Evolutionary conservation across 2,329 filamentous ascomycete genomes (phyloP).

Genomic region (Fusarium dimerum): DNA sequence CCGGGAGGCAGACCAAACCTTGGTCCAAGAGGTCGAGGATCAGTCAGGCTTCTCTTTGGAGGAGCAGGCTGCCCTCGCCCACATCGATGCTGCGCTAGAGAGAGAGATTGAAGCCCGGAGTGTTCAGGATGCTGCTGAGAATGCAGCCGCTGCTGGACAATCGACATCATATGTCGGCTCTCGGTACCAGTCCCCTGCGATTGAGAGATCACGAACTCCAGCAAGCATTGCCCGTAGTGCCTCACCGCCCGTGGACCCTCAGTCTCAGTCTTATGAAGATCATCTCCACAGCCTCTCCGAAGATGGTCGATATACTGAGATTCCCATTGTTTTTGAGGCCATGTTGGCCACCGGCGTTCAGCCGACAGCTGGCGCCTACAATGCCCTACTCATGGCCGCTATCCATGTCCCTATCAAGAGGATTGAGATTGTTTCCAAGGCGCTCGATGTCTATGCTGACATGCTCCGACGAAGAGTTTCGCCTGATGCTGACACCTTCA

Average conservation of each 20-base stretch:
- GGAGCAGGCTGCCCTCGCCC: constrained; percentile 65
- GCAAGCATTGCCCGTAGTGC: constrained; percentile 55
- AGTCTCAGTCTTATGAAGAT: constrained; percentile 72
- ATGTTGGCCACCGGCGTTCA: constrained; percentile 82
- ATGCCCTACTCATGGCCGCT: constrained; percentile 81
- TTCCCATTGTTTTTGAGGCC: constrained; percentile 86
- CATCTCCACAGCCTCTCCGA: constrained; percentile 75
- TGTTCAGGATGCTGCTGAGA: constrained; percentile 46
- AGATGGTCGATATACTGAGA: constrained; percentile 76
- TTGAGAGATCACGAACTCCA: constrained; percentile 45
- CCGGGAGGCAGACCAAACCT: constrained; percentile 35
- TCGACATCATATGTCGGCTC: constrained; percentile 43
- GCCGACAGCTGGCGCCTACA: constrained; percentile 86
- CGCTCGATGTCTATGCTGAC: constrained; percentile 91
- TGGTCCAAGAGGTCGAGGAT: constrained; percentile 37
- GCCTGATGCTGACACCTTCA: constrained; percentile 84
- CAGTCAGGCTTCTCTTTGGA: constrained; percentile 45
- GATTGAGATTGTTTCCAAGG: constrained; percentile 85
- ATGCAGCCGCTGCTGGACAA: constrained; percentile 40
- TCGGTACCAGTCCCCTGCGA: constrained; percentile 40
- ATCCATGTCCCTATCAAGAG: constrained; percentile 78
- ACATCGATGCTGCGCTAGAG: constrained; percentile 83
- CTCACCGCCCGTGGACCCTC: constrained; percentile 62
- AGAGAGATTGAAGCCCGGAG: constrained; percentile 68
- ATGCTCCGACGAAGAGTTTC: constrained; percentile 86